A percentile compares a stretch with the other conserved stretches of the same genome.
phyloP scores from a whole-genome alignment of 2,329 filamentous ascomycete genomes.

The Podosphaera fusca region DNA sequence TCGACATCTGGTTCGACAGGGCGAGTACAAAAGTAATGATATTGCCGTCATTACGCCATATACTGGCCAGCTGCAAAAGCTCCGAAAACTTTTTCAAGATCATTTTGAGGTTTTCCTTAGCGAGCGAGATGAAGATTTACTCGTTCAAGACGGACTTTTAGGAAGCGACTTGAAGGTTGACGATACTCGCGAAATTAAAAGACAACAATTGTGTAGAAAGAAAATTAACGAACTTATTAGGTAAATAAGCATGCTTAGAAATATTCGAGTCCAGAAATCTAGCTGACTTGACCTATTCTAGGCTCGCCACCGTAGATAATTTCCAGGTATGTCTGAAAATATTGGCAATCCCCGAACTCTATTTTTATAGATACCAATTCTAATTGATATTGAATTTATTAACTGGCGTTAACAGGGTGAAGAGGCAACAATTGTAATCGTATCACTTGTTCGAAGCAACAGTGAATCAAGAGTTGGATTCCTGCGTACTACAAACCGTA shows the following conservation, averaged over 20 bases:
- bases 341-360: not conserved
- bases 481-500: slow-evolving; percentile 38
- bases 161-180: not conserved
- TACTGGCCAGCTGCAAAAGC: slow-evolving; percentile 26
- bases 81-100: slow-evolving; percentile 7
- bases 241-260: not conserved
- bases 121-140: not conserved
- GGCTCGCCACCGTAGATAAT: slow-evolving; percentile 43
- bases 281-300: slow-evolving; percentile 5
- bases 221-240: not conserved
- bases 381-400: not conserved
- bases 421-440: slow-evolving; percentile 45
- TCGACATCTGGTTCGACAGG: slow-evolving; percentile 41
- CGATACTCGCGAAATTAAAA: not conserved
- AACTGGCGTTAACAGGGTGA: slow-evolving; percentile 40
- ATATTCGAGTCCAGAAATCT: slow-evolving; percentile 1
- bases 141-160: not conserved
- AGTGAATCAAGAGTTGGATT: slow-evolving; percentile 34
- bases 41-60: slow-evolving; percentile 53
- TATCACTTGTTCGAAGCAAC: slow-evolving; percentile 53
- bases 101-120: slow-evolving; percentile 1
- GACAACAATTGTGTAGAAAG: not conserved
- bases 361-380: not conserved
- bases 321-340: slow-evolving; percentile 26
- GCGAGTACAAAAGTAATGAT: slow-evolving; percentile 31